phyloP scores from a whole-genome alignment of 768 basidiomycete species.

The Hypholoma fasciculare region DNA sequence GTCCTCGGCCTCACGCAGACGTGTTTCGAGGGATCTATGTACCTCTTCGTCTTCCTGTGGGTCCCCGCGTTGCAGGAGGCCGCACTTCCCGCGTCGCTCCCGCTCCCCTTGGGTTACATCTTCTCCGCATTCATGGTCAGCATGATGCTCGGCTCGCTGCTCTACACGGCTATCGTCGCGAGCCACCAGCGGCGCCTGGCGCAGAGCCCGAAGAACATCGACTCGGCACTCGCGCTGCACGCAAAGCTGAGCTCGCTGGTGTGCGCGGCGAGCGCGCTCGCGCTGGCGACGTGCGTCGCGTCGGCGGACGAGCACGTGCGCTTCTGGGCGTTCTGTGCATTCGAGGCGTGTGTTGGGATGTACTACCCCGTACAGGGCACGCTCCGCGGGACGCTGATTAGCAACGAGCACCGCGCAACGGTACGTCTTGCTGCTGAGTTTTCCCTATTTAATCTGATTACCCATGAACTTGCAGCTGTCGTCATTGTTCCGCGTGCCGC shows the following conservation, averaged over 20 bases:
- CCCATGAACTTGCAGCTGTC: slow-evolving; percentile 45
- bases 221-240: slow-evolving; percentile 55
- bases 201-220: slow-evolving; percentile 10
- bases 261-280: slow-evolving; percentile 57
- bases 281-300: slow-evolving; percentile 51
- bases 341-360: slow-evolving; percentile 78
- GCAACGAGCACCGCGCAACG: slow-evolving; percentile 74
- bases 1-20: slow-evolving; percentile 74
- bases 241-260: slow-evolving; percentile 67
- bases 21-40: slow-evolving; percentile 84
- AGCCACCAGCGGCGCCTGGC: slow-evolving; percentile 18
- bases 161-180: slow-evolving; percentile 57
- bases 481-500: slow-evolving; percentile 71
- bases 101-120: slow-evolving; percentile 74
- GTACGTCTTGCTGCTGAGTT: slow-evolving; percentile 35
- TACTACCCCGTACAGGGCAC: slow-evolving; percentile 82
- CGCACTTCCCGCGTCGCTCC: slow-evolving; percentile 29
- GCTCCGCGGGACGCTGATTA: slow-evolving; percentile 62
- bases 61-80: slow-evolving; percentile 73
- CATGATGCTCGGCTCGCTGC: slow-evolving; percentile 78
- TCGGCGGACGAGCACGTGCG: slow-evolving; percentile 46
- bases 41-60: slow-evolving; percentile 84
- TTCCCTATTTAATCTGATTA: neutral
- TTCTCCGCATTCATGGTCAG: slow-evolving; percentile 81
- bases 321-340: slow-evolving; percentile 74